phyloP scores from a whole-genome alignment of 2,329 filamentous ascomycete species.

The Leptographium radiaticola region DNA sequence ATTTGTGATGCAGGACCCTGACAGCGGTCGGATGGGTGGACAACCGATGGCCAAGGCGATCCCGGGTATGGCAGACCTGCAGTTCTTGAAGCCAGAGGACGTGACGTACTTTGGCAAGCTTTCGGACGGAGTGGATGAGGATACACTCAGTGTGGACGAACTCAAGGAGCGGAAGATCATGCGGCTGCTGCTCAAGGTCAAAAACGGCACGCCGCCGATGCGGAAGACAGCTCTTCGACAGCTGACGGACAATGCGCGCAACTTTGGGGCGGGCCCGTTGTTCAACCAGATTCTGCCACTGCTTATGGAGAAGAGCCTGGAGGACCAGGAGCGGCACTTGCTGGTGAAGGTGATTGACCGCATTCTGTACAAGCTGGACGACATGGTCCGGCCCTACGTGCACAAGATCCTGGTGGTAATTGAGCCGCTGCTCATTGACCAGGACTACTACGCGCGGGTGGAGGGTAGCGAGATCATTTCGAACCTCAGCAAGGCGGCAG shows the following conservation, averaged over 20 bases:
- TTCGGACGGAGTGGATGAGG: conserved; percentile 87
- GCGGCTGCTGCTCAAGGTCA: conserved; percentile 91
- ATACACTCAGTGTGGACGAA: conserved; percentile 82
- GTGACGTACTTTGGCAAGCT: conserved; percentile 99
- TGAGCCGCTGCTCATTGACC: conserved; percentile 95
- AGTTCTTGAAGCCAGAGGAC: conserved; percentile 97
- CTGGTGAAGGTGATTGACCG: conserved; percentile 98
- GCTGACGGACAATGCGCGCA: conserved; percentile 91
- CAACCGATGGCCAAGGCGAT: conserved; percentile 93
- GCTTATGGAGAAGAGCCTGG: conserved; percentile 94
- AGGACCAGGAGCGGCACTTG: conserved; percentile 95
- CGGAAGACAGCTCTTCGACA: conserved; percentile 94
- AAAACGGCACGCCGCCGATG: conserved; percentile 98
- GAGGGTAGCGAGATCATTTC: conserved; percentile 98
- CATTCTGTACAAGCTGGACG: conserved; percentile 95
- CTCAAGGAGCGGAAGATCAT: conserved; percentile 98
- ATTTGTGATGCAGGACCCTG: conserved; percentile 96
- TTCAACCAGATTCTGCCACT: conserved; percentile 97
- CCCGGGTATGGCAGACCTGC: conserved; percentile 85
- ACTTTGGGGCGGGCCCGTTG: conserved; percentile 84
- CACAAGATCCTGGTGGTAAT: conserved; percentile 99
- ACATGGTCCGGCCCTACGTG: conserved; percentile 87
- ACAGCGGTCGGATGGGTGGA: conserved; percentile 67
- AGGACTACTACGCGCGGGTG: conserved; percentile 97
- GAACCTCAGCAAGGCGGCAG: conserved; percentile 91